Base-by-base conservation (phyloP, 2,329 filamentous ascomycete species). In the Botryotinia globosa region DNA sequence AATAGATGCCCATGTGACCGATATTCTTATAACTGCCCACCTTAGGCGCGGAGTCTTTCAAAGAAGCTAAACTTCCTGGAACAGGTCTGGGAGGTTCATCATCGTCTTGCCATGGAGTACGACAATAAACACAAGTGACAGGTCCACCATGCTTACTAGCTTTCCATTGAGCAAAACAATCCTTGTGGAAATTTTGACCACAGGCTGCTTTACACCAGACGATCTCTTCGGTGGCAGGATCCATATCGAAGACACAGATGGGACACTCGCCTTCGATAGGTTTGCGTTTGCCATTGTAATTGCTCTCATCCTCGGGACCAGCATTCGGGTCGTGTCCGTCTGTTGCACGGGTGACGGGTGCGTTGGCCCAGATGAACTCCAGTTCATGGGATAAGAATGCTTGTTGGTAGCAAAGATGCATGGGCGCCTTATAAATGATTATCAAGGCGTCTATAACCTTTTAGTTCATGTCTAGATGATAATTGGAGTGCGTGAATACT, bases 81-180 rank as follows among this genome's bases (percentile, higher is more conserved):
- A n/a, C 34, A 48, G 32, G 51, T 37, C 56, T 59, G 20, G 44
- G 32, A 51, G 37, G 12, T 25, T 51, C 45, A 61, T 45, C 66
- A 39, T 85, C 85, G 0, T 81, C 83, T 74, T 85, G 81, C 89
- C 89, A 91, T 2, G 79, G 77, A 18, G 85, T 86, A n/a, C 88
- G 86, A 74, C 89, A 91, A 77, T 88, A 87, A 0, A 89, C 88
- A 76, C 89, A 91, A 1, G 87, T 89, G 20, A 88, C 85, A 25
- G 81, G 8, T 25, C 72, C 71, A 70, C 75, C 75, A 77, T 78
- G 78, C 77, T 86, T 87, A 34, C 84, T 86, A 9, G 79, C 76
- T 0, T 84, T 85, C 87, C 87, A 88, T 79, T 83, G 87, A 75
- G 84, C 81, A 77, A 88, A 86, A 75, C 87, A 89, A 48, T 82